Base-by-base conservation (phyloP, 495 filamentous ascomycete species). In the Aspergillus saccharolyticus region DNA sequence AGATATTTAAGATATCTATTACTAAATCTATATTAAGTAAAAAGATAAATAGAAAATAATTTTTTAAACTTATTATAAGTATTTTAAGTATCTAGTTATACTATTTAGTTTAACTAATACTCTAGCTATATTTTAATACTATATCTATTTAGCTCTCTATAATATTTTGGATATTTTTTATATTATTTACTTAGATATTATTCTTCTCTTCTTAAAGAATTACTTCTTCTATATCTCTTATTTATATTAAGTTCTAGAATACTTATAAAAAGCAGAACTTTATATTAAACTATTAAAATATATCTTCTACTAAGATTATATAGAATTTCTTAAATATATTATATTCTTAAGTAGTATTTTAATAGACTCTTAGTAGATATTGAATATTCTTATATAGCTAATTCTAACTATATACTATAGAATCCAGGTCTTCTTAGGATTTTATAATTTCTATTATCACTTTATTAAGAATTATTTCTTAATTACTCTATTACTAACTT, bases 401-500 rank as follows among this genome's bases (percentile, higher is more conserved):
- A 43, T 30, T 47, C 19, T 47, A 24, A 42, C 20, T 12, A 20
- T 17, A 15, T 43, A 42, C n/a, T 10, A 20, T 15, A 19, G 4
- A 46, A 55, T 46, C 3, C 17, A 20, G 33, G 6, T 39, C 4
- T 54, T 28, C 20, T 12, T 42, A 49, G n/a, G 17, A 22, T 42
- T 49, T 42, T 30, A 15, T 16, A n/a, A 50, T 15, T 21, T 9
- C n/a, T 43, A 42, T 39, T 0, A n/a, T 6, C 14, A 12, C 9
- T 55, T 28, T 55, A 42, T 22, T 25, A 50, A 20, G 17, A 50
- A 50, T 28, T 51, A 48, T 33, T 48, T 50, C 22, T 48, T 43
- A 50, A 56, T 50, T 48, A 56, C 51, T 22, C 51, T 45, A 49
- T 42, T 20, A 28, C 10, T 39, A 33, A 56, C 12, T 9, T 18